Evolutionary conservation across 2,329 filamentous ascomycete genomes (phyloP), one percentile per base, ranked within the genome.

Genomic region (Cladobotryum mycophilum): DNA sequence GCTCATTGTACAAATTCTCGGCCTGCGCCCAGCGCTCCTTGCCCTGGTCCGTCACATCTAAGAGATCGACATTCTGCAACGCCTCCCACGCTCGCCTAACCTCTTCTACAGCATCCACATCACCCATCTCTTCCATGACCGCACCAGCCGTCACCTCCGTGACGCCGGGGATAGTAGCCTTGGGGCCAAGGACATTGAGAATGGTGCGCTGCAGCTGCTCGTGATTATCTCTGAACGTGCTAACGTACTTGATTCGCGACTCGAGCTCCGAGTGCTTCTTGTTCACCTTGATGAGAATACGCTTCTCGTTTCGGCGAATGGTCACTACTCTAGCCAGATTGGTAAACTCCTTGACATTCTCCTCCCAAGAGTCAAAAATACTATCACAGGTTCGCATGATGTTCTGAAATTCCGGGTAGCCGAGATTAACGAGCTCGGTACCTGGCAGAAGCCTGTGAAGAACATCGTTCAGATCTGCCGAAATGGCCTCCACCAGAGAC

Each of bases 121-220:
- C 92, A 52, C 93, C 93, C 70, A 97, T 92, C 68, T 97, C 93
- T 65, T 96, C 92, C 30, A 93, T 80, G 41, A 88, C 82, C 9
- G 81, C 83, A 56, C 85, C 83, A 38, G 68, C 69, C 13, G 72
- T 67, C 13, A 75, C 75, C 48, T 83, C 78, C 3, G 71, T 68
- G n/a, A 73, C 61, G 15, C 76, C 74, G 30, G 79, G 75, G 44
- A 78, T 78, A 47, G 76, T 80, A 42, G 76, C 76, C 60, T 84
- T 85, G 2, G 89, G 86, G 0, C 91, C 90, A 2, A 99, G 81
- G n/a, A 99, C 93, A 58, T 95, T 96, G 60, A 95, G 83, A 56
- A 99, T 99, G 0, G 93, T 99, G 58, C 85, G 85, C 69, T 96
- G 92, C 44, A 99, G 81, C 70, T 99, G 93, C 70, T 99, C 93